Evolutionary conservation across 345 rosid species (phyloP).

Genomic region (Cardamine chenopodiifolia): DNA sequence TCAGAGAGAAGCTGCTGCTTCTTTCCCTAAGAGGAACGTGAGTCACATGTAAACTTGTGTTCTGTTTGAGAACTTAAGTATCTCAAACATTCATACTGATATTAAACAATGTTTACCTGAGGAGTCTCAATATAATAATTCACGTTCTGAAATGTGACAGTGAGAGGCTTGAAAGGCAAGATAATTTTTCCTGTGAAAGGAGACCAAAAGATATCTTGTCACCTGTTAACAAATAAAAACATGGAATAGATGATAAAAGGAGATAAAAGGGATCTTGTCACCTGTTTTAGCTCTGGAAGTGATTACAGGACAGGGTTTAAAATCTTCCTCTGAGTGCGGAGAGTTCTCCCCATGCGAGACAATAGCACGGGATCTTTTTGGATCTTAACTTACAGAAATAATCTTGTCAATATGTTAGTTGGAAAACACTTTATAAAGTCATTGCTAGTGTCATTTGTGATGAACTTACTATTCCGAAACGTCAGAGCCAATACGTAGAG

Average conservation of each 20-base stretch:
- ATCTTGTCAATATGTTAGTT: not conserved
- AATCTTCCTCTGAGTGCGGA: conserved; percentile 13
- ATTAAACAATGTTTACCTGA: conserved; percentile 40
- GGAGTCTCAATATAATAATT: conserved; percentile 73
- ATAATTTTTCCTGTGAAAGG: conserved; percentile 56
- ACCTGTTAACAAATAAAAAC: no score
- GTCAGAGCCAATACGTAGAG: conserved; percentile 56
- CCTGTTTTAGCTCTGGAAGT: conserved; percentile 21
- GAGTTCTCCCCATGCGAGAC: conserved; percentile 21
- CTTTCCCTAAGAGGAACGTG: conserved; percentile 47
- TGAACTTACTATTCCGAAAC: conserved; percentile 54
- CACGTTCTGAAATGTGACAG: conserved; percentile 63
- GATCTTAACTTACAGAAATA: conserved; percentile 18
- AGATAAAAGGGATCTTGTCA: no score
- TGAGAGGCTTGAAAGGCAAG: conserved; percentile 70
- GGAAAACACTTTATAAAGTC: not conserved
- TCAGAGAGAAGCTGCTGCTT: conserved; percentile 57
- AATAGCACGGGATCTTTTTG: conserved; percentile 21
- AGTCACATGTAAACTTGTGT: conserved; percentile 6
- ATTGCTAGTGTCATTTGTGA: not conserved
- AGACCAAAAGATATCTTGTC: not conserved
- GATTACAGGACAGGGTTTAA: not conserved
- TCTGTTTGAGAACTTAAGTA: not conserved
- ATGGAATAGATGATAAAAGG: not conserved
- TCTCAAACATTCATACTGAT: not conserved